Base-by-base conservation (phyloP, 2,329 filamentous ascomycete species). In the Claviceps africana region DNA sequence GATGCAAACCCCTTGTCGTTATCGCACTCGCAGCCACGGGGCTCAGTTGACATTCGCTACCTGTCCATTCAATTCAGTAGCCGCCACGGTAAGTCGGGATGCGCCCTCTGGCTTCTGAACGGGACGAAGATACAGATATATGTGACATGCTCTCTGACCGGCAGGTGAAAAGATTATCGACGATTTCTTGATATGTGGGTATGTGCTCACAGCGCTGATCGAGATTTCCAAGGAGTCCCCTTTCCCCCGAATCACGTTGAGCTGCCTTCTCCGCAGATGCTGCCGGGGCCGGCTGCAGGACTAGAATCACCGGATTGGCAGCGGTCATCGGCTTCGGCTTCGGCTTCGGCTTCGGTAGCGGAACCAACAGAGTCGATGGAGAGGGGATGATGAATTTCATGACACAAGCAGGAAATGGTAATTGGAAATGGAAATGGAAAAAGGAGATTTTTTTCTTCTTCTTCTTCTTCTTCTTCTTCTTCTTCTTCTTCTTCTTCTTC, bases 51-150 rank as follows among this genome's bases (percentile, higher is more conserved):
- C 53, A 72, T 77, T 48, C 68, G 71, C 48, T 72, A 76, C 59
- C 63, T 77, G 30, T 70, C 70, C 6, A 69, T 77, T 44, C 73
- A 76, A 51, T 77, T 77, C 56, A 74, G 69, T 43, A 67, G 70
- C 44, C 64, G 69, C 30, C 68, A 72, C 57, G 74, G 74, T 75
- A 62, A 61, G 64, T 51, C 25, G 5, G 3, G 15, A 31, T 21
- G 44, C n/a, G 28, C 28, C 44, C 13, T 35, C 10, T 35, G 30
- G 30, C 13, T 10, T 35, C 31, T 35, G 9, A 13, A 37, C 33
- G 17, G 15, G 25, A 17, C 25, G 25, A 5, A 45, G n/a, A 17
- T 4, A 4, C 25, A 30, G 10, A 30, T 21, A 30, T 30, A n/a
- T n/a, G n/a, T n/a, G 8, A 21, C 19, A 15, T 17, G 11, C 33